Evolutionary conservation across 805 yeast genomes (phyloP).

Genomic region (Candida hungchunana): DNA sequence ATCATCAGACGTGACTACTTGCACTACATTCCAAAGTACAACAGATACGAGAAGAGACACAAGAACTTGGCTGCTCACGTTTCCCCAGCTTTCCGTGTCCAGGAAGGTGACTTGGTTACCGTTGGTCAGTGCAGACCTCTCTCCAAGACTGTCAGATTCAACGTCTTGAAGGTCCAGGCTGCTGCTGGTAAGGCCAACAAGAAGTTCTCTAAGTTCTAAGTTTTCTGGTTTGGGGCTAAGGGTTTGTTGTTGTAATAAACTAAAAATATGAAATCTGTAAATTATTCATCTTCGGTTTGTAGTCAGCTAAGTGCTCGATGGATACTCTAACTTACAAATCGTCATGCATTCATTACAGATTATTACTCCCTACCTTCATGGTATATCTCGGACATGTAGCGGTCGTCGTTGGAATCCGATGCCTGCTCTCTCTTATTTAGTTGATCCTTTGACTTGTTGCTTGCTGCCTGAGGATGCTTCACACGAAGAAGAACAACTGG

Average conservation of each 20-base stretch:
- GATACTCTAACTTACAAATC: no score
- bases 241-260: slow-evolving; percentile 11
- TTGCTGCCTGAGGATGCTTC: no score
- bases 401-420: no score
- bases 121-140: slow-evolving; percentile 99
- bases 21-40: slow-evolving; percentile 99
- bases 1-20: slow-evolving; percentile 99
- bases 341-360: no score
- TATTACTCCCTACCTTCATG: no score
- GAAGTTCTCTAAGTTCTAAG: slow-evolving; percentile 96
- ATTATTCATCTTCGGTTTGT: slow-evolving; percentile 4
- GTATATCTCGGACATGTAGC: no score
- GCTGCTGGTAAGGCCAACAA: slow-evolving; percentile 84
- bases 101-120: slow-evolving; percentile 97
- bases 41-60: slow-evolving; percentile 99
- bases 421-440: no score
- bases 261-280: slow-evolving; percentile 19
- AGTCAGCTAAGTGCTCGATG: no score
- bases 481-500: slow-evolving; percentile 21
- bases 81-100: slow-evolving; percentile 99
- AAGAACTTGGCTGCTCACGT: slow-evolving; percentile 99
- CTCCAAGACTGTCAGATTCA: slow-evolving; percentile 99
- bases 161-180: slow-evolving; percentile 93
- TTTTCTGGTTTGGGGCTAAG: slow-evolving; percentile 5
- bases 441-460: no score